Conservation (phyloP, 169 alveolate genomes). For the Theileria orientalis region DNA sequence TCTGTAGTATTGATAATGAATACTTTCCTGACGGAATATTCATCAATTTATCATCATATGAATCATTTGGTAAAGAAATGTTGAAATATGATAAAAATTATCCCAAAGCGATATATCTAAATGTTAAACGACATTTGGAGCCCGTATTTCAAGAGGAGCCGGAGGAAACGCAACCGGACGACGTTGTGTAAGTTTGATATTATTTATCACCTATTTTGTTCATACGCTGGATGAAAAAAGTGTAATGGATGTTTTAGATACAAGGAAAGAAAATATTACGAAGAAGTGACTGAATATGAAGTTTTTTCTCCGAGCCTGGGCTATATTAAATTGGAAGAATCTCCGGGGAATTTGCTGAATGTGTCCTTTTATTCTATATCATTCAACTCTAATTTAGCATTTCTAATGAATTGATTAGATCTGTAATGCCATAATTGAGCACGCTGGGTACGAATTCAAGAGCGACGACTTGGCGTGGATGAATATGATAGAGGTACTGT, state of each 20-base stretch:
- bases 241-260: constrained; percentile 1
- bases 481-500: constrained; percentile 5
- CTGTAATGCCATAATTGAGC: constrained; percentile 45
- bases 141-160: constrained; percentile 19
- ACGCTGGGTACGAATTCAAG: constrained; percentile 34
- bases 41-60: constrained; percentile 68
- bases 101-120: constrained; percentile 38
- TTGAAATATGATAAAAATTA: constrained; percentile 32
- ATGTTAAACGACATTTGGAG: constrained; percentile 5
- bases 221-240: too few species aligned
- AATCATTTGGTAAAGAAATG: constrained; percentile 61
- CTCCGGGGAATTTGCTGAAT: constrained; percentile 2
- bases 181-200: neutral
- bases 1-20: constrained; percentile 65
- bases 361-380: neutral
- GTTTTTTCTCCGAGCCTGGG: constrained; percentile 26
- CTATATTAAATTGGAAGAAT: neutral
- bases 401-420: neutral
- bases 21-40: constrained; percentile 75
- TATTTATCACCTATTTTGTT: too few species aligned
- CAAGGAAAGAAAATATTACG: constrained; percentile 27
- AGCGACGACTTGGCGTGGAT: constrained; percentile 36
- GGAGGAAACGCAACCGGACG: constrained; percentile 7
- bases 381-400: constrained; percentile 2
- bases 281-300: constrained; percentile 39